phyloP scores from a whole-genome alignment of 164 flowering plant species.

The Magnolia changhungtana region DNA sequence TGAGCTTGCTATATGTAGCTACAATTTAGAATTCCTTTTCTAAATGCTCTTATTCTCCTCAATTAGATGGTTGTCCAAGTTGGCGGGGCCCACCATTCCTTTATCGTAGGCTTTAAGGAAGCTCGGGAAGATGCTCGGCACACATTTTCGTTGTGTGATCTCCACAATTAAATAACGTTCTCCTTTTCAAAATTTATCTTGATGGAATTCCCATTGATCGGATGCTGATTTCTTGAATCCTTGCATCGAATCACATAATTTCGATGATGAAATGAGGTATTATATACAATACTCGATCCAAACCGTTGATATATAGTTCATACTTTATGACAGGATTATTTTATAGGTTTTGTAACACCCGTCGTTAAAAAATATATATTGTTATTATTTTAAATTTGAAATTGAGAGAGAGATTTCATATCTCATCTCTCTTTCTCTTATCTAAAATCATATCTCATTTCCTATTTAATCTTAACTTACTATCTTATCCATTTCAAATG shows the following conservation, averaged over 20 bases:
- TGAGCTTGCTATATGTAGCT: constrained; percentile 43
- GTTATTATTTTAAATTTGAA: too few species aligned
- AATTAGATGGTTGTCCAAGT: constrained; percentile 13
- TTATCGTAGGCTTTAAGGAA: constrained; percentile 34
- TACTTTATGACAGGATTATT: too few species aligned
- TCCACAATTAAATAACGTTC: constrained; percentile 37
- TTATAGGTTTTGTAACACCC: too few species aligned
- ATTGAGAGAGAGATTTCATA: too few species aligned
- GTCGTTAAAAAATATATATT: too few species aligned
- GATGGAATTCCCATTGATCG: constrained; percentile 56
- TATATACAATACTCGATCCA: too few species aligned
- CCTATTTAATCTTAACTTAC: too few species aligned
- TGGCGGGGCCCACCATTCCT: background rate
- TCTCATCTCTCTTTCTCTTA: too few species aligned
- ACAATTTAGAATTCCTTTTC: constrained; percentile 35
- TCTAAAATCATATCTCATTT: too few species aligned
- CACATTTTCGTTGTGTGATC: constrained; percentile 45
- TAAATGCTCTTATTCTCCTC: constrained; percentile 46
- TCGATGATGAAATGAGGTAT: too few species aligned
- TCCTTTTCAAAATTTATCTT: constrained; percentile 51
- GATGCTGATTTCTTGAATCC: constrained; percentile 59
- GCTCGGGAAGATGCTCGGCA: constrained; percentile 44
- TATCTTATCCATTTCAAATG: too few species aligned
- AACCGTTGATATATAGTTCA: too few species aligned
- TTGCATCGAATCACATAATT: constrained; percentile 14